A percentile compares a stretch with the other conserved stretches of the same genome.
These are phyloP conservation scores for Candida golubevii DNA, from an alignment of 805 yeast species.

Conservation along the genomic window DNA sequence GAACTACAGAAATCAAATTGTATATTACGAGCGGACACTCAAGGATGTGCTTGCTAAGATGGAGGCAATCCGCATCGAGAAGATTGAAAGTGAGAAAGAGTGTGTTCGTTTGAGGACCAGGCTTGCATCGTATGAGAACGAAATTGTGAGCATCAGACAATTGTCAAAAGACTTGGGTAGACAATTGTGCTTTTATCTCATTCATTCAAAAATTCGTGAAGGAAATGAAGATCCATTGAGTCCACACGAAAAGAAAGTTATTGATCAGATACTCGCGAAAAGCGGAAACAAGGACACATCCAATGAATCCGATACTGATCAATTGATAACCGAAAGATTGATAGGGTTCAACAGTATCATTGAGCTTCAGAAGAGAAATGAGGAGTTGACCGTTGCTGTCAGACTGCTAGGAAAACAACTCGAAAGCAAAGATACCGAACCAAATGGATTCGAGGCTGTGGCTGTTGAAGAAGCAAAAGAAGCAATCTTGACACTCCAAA, in stretches of 20 bases:
- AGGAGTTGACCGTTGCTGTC: constrained; percentile 62
- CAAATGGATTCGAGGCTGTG: constrained; percentile 39
- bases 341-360: constrained; percentile 62
- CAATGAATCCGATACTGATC: constrained; percentile 62
- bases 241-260: constrained; percentile 57
- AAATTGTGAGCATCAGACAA: constrained; percentile 45
- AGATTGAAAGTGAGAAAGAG: constrained; percentile 39
- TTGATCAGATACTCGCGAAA: constrained; percentile 49
- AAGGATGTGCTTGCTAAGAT: constrained; percentile 49
- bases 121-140: constrained; percentile 42
- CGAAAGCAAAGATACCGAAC: constrained; percentile 55
- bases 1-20: constrained; percentile 55
- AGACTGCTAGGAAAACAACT: constrained; percentile 69
- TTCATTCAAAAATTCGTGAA: constrained; percentile 57
- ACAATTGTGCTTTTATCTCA: constrained; percentile 72
- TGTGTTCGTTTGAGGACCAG: constrained; percentile 30
- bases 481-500: constrained; percentile 60
- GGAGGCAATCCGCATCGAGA: constrained; percentile 51
- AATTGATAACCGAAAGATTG: constrained; percentile 65
- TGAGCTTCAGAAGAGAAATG: constrained; percentile 71
- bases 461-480: constrained; percentile 63
- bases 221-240: constrained; percentile 59
- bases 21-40: constrained; percentile 52
- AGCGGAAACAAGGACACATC: constrained; percentile 27
- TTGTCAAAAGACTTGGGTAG: constrained; percentile 71